These are phyloP conservation scores for Dryadomyces sulphureus DNA, from an alignment of 2,329 filamentous ascomycete species.

Conservation along the genomic window DNA sequence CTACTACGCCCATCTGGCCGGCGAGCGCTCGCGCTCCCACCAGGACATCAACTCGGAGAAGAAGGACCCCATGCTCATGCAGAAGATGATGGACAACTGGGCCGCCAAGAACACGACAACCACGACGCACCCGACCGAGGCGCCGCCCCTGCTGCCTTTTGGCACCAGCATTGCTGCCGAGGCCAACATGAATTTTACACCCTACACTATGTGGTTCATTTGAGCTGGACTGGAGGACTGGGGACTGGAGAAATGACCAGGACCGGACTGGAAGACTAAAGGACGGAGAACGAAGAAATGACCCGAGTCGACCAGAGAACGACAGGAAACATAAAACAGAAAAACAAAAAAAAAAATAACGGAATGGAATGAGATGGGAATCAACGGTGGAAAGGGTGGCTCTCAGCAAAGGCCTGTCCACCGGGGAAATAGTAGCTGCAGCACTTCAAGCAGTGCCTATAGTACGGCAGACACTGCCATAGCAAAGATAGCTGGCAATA, in stretches of 20 bases:
- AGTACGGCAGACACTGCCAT: too few relatives aligned
- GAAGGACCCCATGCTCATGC: constrained; percentile 27
- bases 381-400: too few relatives aligned
- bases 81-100: constrained; percentile 24
- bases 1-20: constrained; percentile 90
- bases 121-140: constrained; percentile 8
- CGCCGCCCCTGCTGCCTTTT: constrained; percentile 18
- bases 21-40: constrained; percentile 65
- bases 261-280: background rate
- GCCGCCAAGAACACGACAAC: constrained; percentile 24
- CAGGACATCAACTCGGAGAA: constrained; percentile 35
- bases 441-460: too few relatives aligned
- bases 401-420: too few relatives aligned
- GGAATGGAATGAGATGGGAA: too few relatives aligned
- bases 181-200: constrained; percentile 16
- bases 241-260: background rate
- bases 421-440: too few relatives aligned
- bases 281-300: background rate
- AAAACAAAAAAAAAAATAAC: too few relatives aligned
- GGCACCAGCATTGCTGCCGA: constrained; percentile 8
- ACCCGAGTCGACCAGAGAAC: too few relatives aligned
- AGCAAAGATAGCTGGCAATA: too few relatives aligned
- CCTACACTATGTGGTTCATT: constrained; percentile 29
- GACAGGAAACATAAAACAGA: too few relatives aligned
- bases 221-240: constrained; percentile 10